A percentile compares a stretch with the other conserved stretches of the same genome.
These are phyloP conservation scores for Pythium utonaiense DNA, from an alignment of 352 stramenopile genomes.

Conservation along the genomic window DNA sequence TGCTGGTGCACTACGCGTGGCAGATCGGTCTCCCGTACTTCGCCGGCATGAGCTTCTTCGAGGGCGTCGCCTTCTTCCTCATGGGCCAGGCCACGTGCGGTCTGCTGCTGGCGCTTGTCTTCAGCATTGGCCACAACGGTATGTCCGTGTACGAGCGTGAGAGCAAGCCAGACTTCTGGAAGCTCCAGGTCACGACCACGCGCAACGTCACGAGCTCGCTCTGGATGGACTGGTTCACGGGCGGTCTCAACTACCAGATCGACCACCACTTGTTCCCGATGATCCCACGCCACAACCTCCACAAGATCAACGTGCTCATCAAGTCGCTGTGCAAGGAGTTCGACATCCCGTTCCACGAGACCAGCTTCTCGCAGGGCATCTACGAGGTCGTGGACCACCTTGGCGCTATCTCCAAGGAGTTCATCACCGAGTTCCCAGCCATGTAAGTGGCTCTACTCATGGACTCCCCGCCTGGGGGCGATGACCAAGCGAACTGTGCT, in stretches of 20 bases:
- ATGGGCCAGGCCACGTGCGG: conserved; percentile 88
- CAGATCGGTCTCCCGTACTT: conserved; percentile 79
- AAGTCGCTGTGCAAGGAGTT: conserved; percentile 97
- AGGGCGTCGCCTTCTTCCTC: conserved; percentile 82
- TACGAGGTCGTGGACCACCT: conserved; percentile 94
- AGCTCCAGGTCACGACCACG: conserved; percentile 97
- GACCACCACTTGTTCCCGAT: conserved; percentile 98
- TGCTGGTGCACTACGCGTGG: conserved; percentile 91
- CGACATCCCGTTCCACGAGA: conserved; percentile 95
- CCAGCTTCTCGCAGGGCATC: conserved; percentile 91
- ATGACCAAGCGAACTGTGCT: neutral
- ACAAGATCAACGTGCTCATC: conserved; percentile 92
- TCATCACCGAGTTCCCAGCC: conserved; percentile 95
- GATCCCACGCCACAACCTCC: conserved; percentile 95
- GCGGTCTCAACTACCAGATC: conserved; percentile 98
- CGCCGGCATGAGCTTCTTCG: conserved; percentile 58
- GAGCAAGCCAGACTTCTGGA: conserved; percentile 96
- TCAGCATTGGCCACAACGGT: conserved; percentile 97
- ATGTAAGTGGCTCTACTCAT: conserved; percentile 86
- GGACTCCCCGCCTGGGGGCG: neutral
- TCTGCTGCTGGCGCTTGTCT: conserved; percentile 94
- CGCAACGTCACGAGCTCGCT: conserved; percentile 93
- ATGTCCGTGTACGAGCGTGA: conserved; percentile 97
- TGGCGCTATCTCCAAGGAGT: conserved; percentile 91
- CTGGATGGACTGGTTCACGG: conserved; percentile 98